Evolutionary conservation across 2,329 filamentous ascomycete genomes (phyloP).

Genomic region (Fusarium tanahbumbuense): DNA sequence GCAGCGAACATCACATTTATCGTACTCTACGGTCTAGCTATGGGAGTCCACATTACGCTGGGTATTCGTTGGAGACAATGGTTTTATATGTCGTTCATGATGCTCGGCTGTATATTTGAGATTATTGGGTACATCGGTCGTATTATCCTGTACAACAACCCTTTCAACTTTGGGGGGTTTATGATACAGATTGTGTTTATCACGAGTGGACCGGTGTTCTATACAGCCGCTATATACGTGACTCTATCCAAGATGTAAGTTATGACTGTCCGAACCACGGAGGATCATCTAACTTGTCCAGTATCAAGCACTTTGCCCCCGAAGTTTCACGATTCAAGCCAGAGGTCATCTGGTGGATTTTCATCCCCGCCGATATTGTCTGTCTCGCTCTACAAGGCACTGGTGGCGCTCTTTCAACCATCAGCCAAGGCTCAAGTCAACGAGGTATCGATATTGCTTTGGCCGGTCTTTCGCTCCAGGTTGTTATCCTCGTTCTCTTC

Average conservation of each 20-base stretch:
- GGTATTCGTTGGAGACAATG: slow-evolving; percentile 57
- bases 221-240: slow-evolving; percentile 73
- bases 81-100: slow-evolving; percentile 61
- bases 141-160: slow-evolving; percentile 66
- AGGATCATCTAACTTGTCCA: slow-evolving; percentile 19
- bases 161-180: slow-evolving; percentile 68
- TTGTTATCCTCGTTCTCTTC: slow-evolving; percentile 66
- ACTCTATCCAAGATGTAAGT: slow-evolving; percentile 60
- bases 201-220: slow-evolving; percentile 56
- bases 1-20: slow-evolving; percentile 58
- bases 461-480: slow-evolving; percentile 68
- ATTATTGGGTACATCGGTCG: slow-evolving; percentile 73
- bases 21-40: slow-evolving; percentile 58
- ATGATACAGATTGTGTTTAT: slow-evolving; percentile 68
- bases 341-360: slow-evolving; percentile 57
- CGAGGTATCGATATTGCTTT: slow-evolving; percentile 53
- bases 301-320: slow-evolving; percentile 55
- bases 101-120: slow-evolving; percentile 66
- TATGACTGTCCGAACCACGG: fast-evolving
- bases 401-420: slow-evolving; percentile 64
- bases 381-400: slow-evolving; percentile 67
- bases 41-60: slow-evolving; percentile 56
- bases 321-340: slow-evolving; percentile 56
- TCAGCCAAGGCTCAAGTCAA: slow-evolving; percentile 58
- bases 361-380: slow-evolving; percentile 65